These are phyloP conservation scores for Yamadazyma olivae DNA, from an alignment of 805 yeast genomes.

Conservation along the genomic window DNA sequence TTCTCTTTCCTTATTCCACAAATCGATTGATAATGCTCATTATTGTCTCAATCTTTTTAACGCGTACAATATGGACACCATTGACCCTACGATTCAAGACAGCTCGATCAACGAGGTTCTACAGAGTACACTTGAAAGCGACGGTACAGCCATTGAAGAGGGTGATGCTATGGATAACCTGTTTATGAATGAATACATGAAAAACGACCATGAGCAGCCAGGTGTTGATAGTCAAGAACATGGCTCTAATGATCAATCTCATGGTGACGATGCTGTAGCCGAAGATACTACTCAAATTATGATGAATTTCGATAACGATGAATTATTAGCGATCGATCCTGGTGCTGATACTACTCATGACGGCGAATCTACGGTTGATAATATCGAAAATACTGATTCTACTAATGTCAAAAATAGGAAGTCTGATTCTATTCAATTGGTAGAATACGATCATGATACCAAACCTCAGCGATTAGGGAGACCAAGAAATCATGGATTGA, in stretches of 20 bases:
- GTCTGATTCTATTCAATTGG: constrained; percentile 21
- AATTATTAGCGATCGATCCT: not conserved
- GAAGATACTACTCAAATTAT: not conserved
- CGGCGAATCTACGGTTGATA: too few relatives aligned
- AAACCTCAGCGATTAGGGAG: constrained; percentile 34
- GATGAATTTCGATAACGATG: not conserved
- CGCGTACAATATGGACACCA: too few relatives aligned
- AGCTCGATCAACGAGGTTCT: not conserved
- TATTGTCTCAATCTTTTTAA: too few relatives aligned
- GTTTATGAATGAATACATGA: constrained; percentile 1
- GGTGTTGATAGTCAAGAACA: not conserved
- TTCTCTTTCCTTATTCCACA: too few relatives aligned
- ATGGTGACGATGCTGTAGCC: not conserved
- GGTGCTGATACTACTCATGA: not conserved
- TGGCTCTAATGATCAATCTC: not conserved
- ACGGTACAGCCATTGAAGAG: not conserved
- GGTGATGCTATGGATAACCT: not conserved
- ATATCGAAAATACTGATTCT: too few relatives aligned
- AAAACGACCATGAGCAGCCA: not conserved
- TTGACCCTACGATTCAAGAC: constrained; percentile 3
- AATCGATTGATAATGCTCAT: too few relatives aligned
- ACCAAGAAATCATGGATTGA: constrained; percentile 27
- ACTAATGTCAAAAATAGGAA: too few relatives aligned
- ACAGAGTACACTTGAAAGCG: too few relatives aligned
- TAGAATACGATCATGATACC: constrained; percentile 29